Evolutionary conservation across 2,329 filamentous ascomycete genomes (phyloP).

Genomic region (Xylariaceae sp.): DNA sequence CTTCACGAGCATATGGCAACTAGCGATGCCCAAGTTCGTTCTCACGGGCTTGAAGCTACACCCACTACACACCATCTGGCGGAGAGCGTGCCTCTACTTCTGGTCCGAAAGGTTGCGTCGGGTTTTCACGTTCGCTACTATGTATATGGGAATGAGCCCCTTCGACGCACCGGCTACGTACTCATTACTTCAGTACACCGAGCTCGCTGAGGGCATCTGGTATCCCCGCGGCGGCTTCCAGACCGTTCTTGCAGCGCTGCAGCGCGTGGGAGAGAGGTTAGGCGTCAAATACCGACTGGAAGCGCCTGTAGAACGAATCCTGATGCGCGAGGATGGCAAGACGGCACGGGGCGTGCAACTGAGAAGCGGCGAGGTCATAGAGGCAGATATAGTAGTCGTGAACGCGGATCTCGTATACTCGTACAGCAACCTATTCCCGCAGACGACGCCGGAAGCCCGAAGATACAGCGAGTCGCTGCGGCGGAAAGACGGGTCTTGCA

Average conservation of each 20-base stretch:
- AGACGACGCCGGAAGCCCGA: slow-evolving; percentile 27
- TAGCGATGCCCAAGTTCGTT: slow-evolving; percentile 57
- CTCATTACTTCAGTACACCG: slow-evolving; percentile 68
- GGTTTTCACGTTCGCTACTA: slow-evolving; percentile 73
- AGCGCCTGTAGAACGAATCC: slow-evolving; percentile 53
- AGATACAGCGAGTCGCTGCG: slow-evolving; percentile 39
- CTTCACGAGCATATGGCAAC: slow-evolving; percentile 56
- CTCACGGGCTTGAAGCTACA: slow-evolving; percentile 57
- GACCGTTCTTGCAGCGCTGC: slow-evolving; percentile 58
- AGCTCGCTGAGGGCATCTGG: slow-evolving; percentile 72
- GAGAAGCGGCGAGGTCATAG: slow-evolving; percentile 52
- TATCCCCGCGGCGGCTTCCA: slow-evolving; percentile 70
- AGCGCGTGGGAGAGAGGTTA: slow-evolving; percentile 56
- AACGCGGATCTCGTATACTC: slow-evolving; percentile 73
- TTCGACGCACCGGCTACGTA: slow-evolving; percentile 74
- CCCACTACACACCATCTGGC: slow-evolving; percentile 68
- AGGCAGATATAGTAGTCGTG: slow-evolving; percentile 63
- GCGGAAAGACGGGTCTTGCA: slow-evolving; percentile 59
- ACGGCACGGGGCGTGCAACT: slow-evolving; percentile 57
- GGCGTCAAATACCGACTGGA: slow-evolving; percentile 61
- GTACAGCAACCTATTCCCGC: slow-evolving; percentile 65
- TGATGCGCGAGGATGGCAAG: slow-evolving; percentile 49
- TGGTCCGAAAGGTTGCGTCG: slow-evolving; percentile 63
- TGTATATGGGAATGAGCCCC: slow-evolving; percentile 80
- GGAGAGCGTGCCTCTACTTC: slow-evolving; percentile 63